Evolutionary conservation across 192 early-diverging fungal species (phyloP).

Genomic region (Lobosporangium transversale): DNA sequence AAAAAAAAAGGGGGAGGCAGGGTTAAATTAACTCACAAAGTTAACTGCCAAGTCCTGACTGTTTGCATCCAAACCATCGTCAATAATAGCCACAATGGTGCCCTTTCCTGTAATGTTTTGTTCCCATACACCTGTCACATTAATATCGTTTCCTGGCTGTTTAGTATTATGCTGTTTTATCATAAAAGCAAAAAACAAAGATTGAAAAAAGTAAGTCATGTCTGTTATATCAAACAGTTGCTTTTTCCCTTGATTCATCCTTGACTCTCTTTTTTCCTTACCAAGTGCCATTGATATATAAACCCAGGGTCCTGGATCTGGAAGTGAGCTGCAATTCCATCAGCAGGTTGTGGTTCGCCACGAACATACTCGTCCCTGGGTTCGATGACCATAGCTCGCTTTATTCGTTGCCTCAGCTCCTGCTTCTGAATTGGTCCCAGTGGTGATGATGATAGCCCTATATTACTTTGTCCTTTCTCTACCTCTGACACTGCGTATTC

Average conservation of each 20-base stretch:
- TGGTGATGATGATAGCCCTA: neutral
- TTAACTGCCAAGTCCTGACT: constrained; percentile 85
- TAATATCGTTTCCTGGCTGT: constrained; percentile 83
- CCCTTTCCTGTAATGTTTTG: constrained; percentile 86
- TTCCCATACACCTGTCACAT: constrained; percentile 92
- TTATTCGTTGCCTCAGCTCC: constrained; percentile 43
- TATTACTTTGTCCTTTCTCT: no score
- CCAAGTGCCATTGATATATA: constrained; percentile 84
- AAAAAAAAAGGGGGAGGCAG: no score
- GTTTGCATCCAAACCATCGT: constrained; percentile 93
- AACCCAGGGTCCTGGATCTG: constrained; percentile 80
- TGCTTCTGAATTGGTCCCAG: constrained; percentile 52
- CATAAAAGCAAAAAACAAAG: neutral
- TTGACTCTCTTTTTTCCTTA: constrained; percentile 52
- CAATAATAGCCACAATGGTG: constrained; percentile 90
- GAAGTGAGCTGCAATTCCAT: constrained; percentile 45
- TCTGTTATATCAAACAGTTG: neutral
- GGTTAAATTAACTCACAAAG: constrained; percentile 90
- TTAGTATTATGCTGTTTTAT: constrained; percentile 56
- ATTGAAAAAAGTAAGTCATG: neutral
- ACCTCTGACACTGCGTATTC: neutral
- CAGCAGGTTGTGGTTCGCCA: constrained; percentile 21
- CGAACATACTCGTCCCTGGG: constrained; percentile 13
- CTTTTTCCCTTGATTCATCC: neutral
- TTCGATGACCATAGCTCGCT: constrained; percentile 29